Conservation (phyloP, 2,329 filamentous ascomycete species). For the Cylindrodendrum hubeiense region DNA sequence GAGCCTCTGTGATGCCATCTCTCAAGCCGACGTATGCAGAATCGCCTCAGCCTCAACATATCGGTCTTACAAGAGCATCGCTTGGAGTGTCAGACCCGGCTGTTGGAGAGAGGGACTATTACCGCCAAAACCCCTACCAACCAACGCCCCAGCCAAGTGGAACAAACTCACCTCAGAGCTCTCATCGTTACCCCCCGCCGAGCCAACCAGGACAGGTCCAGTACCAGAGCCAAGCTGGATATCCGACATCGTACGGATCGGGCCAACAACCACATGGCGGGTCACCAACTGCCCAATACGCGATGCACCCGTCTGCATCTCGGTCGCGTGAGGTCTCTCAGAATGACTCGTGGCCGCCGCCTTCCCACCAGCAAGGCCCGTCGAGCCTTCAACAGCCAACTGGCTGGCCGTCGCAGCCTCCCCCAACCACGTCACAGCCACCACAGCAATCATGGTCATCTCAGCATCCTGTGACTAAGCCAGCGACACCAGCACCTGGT, state of each 20-base stretch:
- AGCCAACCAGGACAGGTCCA: conserved; percentile 51
- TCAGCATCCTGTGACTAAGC: conserved; percentile 49
- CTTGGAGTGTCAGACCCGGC: conserved; percentile 54
- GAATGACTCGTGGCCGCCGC: conserved; percentile 51
- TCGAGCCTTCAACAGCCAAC: conserved; percentile 41
- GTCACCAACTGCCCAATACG: conserved; percentile 69
- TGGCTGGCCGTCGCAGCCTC: conserved; percentile 48
- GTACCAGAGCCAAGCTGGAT: conserved; percentile 60
- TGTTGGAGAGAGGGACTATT: conserved; percentile 62
- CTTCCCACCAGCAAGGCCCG: conserved; percentile 38
- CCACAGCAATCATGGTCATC: conserved; percentile 51
- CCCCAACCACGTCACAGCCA: conserved; percentile 49
- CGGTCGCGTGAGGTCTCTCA: conserved; percentile 58
- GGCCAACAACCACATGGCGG: conserved; percentile 55
- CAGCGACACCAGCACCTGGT: conserved; percentile 49
- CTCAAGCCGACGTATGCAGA: conserved; percentile 66
- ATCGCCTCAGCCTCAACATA: conserved; percentile 64
- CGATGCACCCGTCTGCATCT: conserved; percentile 58
- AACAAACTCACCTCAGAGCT: conserved; percentile 61
- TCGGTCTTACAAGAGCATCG: conserved; percentile 58
- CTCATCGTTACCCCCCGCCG: conserved; percentile 60
- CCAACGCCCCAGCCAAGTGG: conserved; percentile 50
- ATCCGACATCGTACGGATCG: conserved; percentile 56
- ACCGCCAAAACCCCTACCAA: conserved; percentile 54
- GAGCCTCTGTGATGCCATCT: conserved; percentile 63